Evolutionary conservation across 2,329 filamentous ascomycete genomes (phyloP), one percentile per base, ranked within the genome.

Genomic region (Alternaria novae-zelandiae): DNA sequence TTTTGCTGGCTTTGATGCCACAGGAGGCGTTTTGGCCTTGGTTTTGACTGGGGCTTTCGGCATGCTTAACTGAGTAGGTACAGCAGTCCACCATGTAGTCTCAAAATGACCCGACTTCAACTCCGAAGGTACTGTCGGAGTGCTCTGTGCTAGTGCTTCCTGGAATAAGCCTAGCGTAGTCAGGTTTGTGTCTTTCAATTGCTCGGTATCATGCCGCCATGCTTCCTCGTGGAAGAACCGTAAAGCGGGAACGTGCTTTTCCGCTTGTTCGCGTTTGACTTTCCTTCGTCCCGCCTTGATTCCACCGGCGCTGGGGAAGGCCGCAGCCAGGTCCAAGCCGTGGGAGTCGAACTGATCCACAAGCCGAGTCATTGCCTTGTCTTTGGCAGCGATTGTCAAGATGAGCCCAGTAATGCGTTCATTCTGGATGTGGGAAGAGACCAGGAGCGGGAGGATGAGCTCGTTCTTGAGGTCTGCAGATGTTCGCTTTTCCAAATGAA

Each of bases 271-370:
- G 63, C 86, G 78, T 66, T 83, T 80, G 58, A 82, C 78, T 21
- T 75, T 74, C 64, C 82, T 84, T 53, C 82, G 80, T 41, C 80
- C 79, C 23, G 77, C 69, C 55, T 83, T 86, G 55, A 83, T 66
- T 17, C 83, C 83, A 26, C 83, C 80, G 20, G 83, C 82, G 21
- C 83, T 83, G 6, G 87, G 88, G 70, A 90, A 90, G 3, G 88
- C 82, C 11, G 83, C 82, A 15, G 83, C 83, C 6, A 89, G 74
- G 68, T 89, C 87, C 50, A 87, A 79, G 6, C 86, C 85, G 44
- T 85, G 82, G 2, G 81, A 79, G 67, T 89, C 87, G 53, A 89
- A 82, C 64, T 86, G 86, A 70, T 90, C 87, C 25, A 88, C 81
- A 21, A 90, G 77, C 59, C 86, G 88, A 8, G 80, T 80, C 54